Conservation (phyloP, 176 grass and related monocot genomes). For the Thinopyrum elongatum region DNA sequence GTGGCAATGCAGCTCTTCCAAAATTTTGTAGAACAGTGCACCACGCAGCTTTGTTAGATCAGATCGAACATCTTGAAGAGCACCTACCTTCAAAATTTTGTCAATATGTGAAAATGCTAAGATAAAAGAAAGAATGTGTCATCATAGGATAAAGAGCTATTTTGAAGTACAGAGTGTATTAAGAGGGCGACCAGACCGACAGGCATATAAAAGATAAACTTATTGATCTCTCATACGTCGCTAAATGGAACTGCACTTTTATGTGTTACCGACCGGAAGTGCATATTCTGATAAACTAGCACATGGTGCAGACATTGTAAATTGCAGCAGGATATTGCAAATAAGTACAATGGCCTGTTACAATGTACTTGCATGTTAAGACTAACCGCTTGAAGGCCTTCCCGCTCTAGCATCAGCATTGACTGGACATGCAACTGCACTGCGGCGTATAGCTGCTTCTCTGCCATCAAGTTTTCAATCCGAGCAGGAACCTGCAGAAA, state of each 20-base stretch:
- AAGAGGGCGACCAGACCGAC: not conserved
- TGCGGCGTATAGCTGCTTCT: constrained; percentile 95
- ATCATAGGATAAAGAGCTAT: not conserved
- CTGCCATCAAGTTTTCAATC: constrained; percentile 78
- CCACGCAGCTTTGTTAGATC: constrained; percentile 90
- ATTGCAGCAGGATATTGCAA: constrained; percentile 13
- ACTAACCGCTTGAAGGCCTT: constrained; percentile 99
- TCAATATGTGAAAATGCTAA: constrained; percentile 29
- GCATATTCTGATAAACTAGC: not conserved
- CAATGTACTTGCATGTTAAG: constrained; percentile 14
- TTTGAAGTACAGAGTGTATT: not conserved
- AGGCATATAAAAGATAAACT: constrained; percentile 18
- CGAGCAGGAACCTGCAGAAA: constrained; percentile 79
- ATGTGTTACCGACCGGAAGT: not conserved
- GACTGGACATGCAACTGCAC: constrained; percentile 96
- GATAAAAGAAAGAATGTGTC: constrained; percentile 25
- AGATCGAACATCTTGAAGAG: constrained; percentile 98
- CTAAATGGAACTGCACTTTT: not conserved
- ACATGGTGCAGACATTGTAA: not conserved
- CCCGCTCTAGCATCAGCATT: constrained; percentile 86
- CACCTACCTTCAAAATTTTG: constrained; percentile 81
- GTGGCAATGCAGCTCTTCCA: constrained; percentile 93
- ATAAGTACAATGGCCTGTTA: not conserved
- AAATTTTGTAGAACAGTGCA: constrained; percentile 91
- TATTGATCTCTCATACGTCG: not conserved